A percentile compares a stretch with the other conserved stretches of the same genome.
phyloP scores from a whole-genome alignment of 73 alveolate species.

The Tetrahymena elliotti region DNA sequence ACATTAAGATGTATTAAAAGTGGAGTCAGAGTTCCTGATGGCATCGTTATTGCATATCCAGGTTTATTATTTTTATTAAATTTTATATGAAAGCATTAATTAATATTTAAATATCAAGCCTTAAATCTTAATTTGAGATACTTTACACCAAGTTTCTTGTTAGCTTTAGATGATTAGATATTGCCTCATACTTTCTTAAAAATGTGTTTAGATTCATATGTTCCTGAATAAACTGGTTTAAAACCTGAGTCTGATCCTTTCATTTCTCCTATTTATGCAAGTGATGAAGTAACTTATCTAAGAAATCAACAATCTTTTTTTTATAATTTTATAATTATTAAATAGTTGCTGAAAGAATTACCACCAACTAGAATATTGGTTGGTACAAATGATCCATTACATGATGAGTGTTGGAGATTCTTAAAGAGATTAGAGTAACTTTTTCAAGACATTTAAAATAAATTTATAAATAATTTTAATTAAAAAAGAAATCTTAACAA shows the following conservation, averaged over 20 bases:
- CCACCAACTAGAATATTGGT: slow-evolving; percentile 55
- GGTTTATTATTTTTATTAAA: not conserved
- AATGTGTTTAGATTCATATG: slow-evolving; percentile 61
- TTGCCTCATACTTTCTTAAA: slow-evolving; percentile 63
- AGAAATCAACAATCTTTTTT: not conserved
- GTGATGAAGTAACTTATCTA: slow-evolving; percentile 8
- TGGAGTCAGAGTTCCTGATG: slow-evolving; percentile 74
- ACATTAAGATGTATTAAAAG: slow-evolving; percentile 49
- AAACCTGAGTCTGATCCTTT: slow-evolving; percentile 48
- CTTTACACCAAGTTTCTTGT: slow-evolving; percentile 62
- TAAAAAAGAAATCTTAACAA: not conserved
- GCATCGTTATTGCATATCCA: slow-evolving; percentile 71
- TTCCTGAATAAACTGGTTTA: slow-evolving; percentile 9
- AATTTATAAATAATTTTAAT: not conserved
- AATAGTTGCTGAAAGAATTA: slow-evolving; percentile 10
- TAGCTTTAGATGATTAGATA: slow-evolving; percentile 63
- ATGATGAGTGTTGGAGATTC: slow-evolving; percentile 66
- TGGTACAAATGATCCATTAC: slow-evolving; percentile 68
- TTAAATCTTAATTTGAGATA: slow-evolving; percentile 16
- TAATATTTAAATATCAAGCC: slow-evolving; percentile 10
- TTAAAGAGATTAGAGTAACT: not conserved
- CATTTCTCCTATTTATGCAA: slow-evolving; percentile 57
- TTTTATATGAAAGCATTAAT: not conserved
- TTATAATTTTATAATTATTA: not conserved
- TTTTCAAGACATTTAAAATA: no score